Percentiles rank a stretch among this genome's conserved stretches.
Evolutionary conservation across 345 rosid genomes (phyloP).

Genomic region (Citrus mangshanensis): DNA sequence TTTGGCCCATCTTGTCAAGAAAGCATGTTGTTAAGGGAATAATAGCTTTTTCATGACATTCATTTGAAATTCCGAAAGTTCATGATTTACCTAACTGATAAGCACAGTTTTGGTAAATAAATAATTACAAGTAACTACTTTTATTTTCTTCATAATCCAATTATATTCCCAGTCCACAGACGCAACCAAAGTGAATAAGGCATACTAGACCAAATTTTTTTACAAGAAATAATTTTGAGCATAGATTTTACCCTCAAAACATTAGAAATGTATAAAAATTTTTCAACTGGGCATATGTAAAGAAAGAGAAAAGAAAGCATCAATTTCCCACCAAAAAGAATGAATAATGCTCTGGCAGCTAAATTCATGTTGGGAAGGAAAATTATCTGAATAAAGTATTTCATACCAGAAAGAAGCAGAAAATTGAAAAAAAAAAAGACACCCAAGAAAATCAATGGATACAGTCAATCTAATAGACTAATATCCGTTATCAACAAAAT

Average conservation of each 20-base stretch:
- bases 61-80: not conserved
- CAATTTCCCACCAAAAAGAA: not conserved
- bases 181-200: not conserved
- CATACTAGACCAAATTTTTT: not conserved
- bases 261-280: not conserved
- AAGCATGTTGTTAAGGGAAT: too few relatives aligned
- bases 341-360: too few relatives aligned
- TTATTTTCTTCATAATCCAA: not conserved
- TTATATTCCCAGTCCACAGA: not conserved
- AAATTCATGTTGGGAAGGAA: too few relatives aligned
- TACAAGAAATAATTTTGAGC: not conserved
- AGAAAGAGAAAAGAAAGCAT: not conserved
- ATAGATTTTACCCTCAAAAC: not conserved
- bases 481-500: too few relatives aligned
- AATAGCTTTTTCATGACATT: not conserved
- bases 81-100: not conserved
- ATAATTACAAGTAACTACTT: not conserved
- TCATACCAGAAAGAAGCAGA: too few relatives aligned
- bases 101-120: not conserved
- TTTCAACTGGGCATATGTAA: not conserved
- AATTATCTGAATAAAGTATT: not conserved
- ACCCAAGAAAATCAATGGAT: not conserved
- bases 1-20: too few relatives aligned
- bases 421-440: not conserved
- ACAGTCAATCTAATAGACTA: not conserved